Percentiles rank a stretch among this genome's conserved stretches.
These are phyloP conservation scores for Populus trichocarpa DNA, from an alignment of 441 rosid species.

Conservation along the genomic window DNA sequence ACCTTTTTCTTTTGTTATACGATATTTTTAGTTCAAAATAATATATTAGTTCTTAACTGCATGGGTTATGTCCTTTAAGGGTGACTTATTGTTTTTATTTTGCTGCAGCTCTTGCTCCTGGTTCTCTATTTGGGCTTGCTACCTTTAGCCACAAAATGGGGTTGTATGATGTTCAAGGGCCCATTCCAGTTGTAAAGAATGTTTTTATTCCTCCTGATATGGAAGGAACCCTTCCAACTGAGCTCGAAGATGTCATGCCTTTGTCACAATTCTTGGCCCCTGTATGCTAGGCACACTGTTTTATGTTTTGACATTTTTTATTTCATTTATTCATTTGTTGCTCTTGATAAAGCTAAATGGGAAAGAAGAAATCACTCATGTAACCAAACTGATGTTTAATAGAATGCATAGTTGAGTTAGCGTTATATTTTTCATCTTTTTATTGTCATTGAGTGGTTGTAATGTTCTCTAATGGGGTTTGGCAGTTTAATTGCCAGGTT, in stretches of 20 bases:
- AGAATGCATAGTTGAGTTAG: background rate
- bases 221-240: slow-evolving; percentile 63
- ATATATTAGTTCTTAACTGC: slow-evolving; percentile 2
- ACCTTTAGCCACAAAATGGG: slow-evolving; percentile 95
- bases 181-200: slow-evolving; percentile 84
- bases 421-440: background rate
- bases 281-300: slow-evolving; percentile 35
- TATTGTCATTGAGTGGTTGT: slow-evolving; percentile 1
- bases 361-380: background rate
- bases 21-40: slow-evolving; percentile 8
- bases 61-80: background rate
- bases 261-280: slow-evolving; percentile 90
- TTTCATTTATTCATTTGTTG: background rate
- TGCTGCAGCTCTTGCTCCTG: slow-evolving; percentile 75
- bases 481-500: background rate
- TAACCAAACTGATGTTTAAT: background rate
- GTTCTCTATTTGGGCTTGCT: slow-evolving; percentile 85
- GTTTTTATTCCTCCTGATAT: slow-evolving; percentile 75
- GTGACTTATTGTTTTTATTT: slow-evolving; percentile 11
- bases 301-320: background rate
- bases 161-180: slow-evolving; percentile 93
- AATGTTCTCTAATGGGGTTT: slow-evolving; percentile 5
- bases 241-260: slow-evolving; percentile 95
- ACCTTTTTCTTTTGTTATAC: background rate
- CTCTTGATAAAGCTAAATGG: slow-evolving; percentile 5